A percentile compares a stretch with the other conserved stretches of the same genome.
Conservation (phyloP, 306 rosid genomes). For the Acmispon strigosus region DNA sequence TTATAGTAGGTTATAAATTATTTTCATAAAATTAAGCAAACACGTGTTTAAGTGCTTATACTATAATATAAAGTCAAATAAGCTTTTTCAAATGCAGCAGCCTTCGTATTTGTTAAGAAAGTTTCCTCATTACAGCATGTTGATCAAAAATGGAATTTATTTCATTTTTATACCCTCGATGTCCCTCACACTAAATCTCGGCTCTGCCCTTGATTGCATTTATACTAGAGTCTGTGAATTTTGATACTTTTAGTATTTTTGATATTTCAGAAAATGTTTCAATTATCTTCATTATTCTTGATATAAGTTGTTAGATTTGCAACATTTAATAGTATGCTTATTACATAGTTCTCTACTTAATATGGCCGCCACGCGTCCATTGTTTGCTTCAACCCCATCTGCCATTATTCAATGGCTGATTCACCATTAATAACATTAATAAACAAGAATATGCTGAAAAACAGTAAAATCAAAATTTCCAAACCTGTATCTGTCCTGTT, state of each 20-base stretch:
- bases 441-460: constrained; percentile 13
- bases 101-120: not conserved
- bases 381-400: not conserved
- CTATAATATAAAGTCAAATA: no score
- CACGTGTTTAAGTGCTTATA: no score
- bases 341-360: not conserved
- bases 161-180: not conserved
- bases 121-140: not conserved
- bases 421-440: not conserved
- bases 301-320: not conserved
- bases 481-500: constrained; percentile 76
- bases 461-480: not conserved
- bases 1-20: no score
- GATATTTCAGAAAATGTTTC: not conserved
- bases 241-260: not conserved
- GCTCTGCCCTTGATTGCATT: not conserved
- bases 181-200: not conserved
- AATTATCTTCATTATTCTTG: not conserved
- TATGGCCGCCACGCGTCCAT: not conserved
- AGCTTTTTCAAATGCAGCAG: no score
- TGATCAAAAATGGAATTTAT: not conserved
- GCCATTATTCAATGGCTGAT: not conserved
- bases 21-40: no score
- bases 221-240: not conserved
- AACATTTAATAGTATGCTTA: not conserved